phyloP scores from a whole-genome alignment of 257 asterid species.

The Avicennia marina region DNA sequence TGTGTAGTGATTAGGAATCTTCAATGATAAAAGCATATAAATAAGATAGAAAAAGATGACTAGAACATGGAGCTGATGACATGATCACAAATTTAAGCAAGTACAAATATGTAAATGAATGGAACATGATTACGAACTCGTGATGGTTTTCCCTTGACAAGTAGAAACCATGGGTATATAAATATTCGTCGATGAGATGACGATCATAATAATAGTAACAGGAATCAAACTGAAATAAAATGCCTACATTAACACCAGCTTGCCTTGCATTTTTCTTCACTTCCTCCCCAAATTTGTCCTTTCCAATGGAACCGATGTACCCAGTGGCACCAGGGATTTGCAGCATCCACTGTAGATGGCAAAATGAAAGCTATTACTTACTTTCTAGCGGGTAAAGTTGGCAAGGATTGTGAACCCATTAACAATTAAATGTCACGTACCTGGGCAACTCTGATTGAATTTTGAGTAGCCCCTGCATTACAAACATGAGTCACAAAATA shows the following conservation, averaged over 20 bases:
- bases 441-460: conserved; percentile 95
- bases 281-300: conserved; percentile 77
- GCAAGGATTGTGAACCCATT: not conserved
- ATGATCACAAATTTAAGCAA: too few relatives aligned
- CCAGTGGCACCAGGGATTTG: conserved; percentile 85
- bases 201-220: too few relatives aligned
- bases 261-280: conserved; percentile 72
- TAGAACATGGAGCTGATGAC: too few relatives aligned
- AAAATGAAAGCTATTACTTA: conserved; percentile 10
- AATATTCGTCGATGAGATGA: too few relatives aligned
- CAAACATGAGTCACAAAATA: too few relatives aligned
- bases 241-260: conserved; percentile 75
- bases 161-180: too few relatives aligned
- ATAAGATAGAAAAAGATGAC: too few relatives aligned
- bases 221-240: conserved; percentile 3
- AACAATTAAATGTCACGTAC: conserved; percentile 28
- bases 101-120: too few relatives aligned
- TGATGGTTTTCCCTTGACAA: too few relatives aligned
- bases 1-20: too few relatives aligned
- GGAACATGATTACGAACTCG: too few relatives aligned
- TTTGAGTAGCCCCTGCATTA: conserved; percentile 85
- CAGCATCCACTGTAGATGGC: conserved; percentile 49
- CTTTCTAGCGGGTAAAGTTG: not conserved
- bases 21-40: too few relatives aligned
- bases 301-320: conserved; percentile 61